These are phyloP conservation scores for Neurospora tetrasperma DNA, from an alignment of 495 filamentous ascomycete genomes.

Conservation along the genomic window DNA sequence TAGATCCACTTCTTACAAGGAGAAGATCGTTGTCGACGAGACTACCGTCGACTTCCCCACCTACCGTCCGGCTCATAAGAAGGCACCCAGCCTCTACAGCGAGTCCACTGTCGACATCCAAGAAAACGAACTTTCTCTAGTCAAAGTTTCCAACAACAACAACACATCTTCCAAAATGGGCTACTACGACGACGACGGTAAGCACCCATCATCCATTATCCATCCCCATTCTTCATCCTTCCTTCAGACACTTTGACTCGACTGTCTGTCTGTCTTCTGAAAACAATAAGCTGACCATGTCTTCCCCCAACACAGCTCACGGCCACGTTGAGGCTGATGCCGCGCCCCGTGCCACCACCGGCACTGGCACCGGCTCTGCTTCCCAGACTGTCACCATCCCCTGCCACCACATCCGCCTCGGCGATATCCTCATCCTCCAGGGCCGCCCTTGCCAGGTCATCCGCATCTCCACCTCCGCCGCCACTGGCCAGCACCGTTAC, in stretches of 20 bases:
- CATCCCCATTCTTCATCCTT: not conserved
- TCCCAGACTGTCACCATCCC: conserved; percentile 91
- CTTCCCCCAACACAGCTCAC: conserved; percentile 36
- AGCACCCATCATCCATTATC: conserved; percentile 12
- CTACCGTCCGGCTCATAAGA: conserved; percentile 20
- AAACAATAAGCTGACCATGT: conserved; percentile 24
- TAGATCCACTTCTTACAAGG: conserved; percentile 14
- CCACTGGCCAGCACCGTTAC: conserved; percentile 99
- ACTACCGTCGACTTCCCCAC: conserved; percentile 26
- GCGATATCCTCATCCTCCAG: conserved; percentile 97
- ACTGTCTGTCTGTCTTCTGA: not conserved
- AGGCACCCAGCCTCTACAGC: conserved; percentile 24
- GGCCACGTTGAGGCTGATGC: conserved; percentile 47
- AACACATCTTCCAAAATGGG: conserved; percentile 66
- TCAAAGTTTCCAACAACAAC: conserved; percentile 7
- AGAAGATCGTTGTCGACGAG: conserved; percentile 22
- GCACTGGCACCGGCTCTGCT: conserved; percentile 13
- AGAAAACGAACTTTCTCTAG: conserved; percentile 22
- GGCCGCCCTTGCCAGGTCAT: conserved; percentile 99
- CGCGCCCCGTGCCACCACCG: conserved; percentile 26
- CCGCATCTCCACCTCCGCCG: conserved; percentile 94
- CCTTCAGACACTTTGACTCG: not conserved
- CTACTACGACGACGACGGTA: conserved; percentile 93
- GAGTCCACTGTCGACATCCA: conserved; percentile 41
- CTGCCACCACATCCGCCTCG: conserved; percentile 97